phyloP scores from a whole-genome alignment of 225 moss, liverwort and hornwort species.

The Lunularia cruciata region DNA sequence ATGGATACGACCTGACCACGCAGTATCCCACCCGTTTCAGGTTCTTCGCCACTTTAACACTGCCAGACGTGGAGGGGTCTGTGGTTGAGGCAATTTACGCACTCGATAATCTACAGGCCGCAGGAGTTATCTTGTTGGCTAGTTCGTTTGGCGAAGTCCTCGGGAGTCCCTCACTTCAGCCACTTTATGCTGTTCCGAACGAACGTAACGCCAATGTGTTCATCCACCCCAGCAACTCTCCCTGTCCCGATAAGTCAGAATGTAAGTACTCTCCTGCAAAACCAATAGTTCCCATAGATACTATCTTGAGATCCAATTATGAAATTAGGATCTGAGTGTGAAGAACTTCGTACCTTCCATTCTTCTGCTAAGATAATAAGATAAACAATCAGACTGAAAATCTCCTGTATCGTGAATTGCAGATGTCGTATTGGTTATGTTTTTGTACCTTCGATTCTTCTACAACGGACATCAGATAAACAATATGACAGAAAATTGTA shows the following conservation, averaged over 20 bases:
- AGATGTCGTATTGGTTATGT: no score
- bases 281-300: no score
- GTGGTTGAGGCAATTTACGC: constrained; percentile 12
- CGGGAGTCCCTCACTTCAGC: neutral
- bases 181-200: constrained; percentile 3
- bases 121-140: constrained; percentile 8
- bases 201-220: constrained; percentile 12
- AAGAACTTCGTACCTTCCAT: no score
- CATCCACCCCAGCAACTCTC: constrained; percentile 7
- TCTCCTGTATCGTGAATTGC: no score
- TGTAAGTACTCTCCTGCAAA: neutral
- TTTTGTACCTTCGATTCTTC: no score
- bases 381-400: no score
- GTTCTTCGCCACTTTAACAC: constrained; percentile 11
- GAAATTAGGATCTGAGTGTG: no score
- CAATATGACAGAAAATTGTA: no score
- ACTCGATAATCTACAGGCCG: constrained; percentile 4
- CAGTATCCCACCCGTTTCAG: constrained; percentile 2
- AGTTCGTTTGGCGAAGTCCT: neutral
- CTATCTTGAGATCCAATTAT: no score
- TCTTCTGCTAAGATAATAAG: no score
- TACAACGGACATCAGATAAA: no score
- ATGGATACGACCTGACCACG: neutral
- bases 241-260: neutral
- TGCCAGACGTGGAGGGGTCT: constrained; percentile 21